Base-by-base conservation (phyloP, 768 basidiomycete genomes). In the Suillus plorans region DNA sequence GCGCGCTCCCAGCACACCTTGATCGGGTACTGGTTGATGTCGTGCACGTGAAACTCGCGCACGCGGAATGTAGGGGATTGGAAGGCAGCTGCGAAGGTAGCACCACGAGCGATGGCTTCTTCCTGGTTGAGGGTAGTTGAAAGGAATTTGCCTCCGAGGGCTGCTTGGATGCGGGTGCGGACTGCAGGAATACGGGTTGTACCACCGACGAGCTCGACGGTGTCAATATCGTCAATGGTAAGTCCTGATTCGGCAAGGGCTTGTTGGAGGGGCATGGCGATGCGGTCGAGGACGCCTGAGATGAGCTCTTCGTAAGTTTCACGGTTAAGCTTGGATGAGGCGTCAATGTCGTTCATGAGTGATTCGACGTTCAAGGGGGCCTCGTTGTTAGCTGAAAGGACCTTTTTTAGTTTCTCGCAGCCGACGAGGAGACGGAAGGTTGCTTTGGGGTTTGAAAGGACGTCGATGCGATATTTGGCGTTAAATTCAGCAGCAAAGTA, bases 41-140 rank as follows among this genome's bases (percentile, higher is more conserved):
- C 97, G 75, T 88, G 86, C 65, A 95, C 81, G 72, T 87, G 82
- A 84, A 99, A 99, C 67, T 99, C 96, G 69, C 95, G 91, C 41
- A 99, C 97, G 68, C 94, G 92, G 92, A 99, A 99, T 61, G 95
- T 89, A 70, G 97, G 97, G 39, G 95, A 97, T 69, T 97, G 90
- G 83, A 94, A 94, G 36, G 97, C 97, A 74, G 97, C 98, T 44
- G 95, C 89, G 77, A 99, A 97, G 63, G 97, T 98, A 60, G 95
- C 92, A 49, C 97, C 97, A 53, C 97, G 93, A 10, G 94, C 95
- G 70, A 95, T 85, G 65, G 97, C 96, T 81, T 99, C 97, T 70
- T 99, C 97, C 80, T 96, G 94, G 84, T 99, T 99, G 74, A 97
- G 89, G 39, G 97, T 99, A 69, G 90, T 90, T 20, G 86, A 91